Base-by-base conservation (phyloP, 331 rosid species). In the Acacia concinna region DNA sequence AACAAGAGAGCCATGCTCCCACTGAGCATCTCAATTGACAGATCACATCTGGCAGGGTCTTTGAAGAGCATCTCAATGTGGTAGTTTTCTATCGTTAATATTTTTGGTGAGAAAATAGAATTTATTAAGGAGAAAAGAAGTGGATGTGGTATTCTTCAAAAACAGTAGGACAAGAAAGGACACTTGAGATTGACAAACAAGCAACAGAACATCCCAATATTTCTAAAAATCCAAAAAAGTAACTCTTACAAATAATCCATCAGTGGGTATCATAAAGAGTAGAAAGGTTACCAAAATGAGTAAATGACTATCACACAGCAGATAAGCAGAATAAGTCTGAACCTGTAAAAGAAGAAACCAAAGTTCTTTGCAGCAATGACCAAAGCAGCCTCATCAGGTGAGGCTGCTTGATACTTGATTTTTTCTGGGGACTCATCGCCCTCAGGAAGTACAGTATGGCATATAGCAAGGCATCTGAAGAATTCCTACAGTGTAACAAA, bases 291-390 rank as follows among this genome's bases (percentile, higher is more conserved):
- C 41, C 10, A 34, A 21, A 59, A 35, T 30, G 32, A 43, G 35
- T 59, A 11, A 59, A 27, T 59, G 32, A 59, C 8, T 27, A 59
- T 27, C 67, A 27, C 68, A 57, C 43, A 72, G 31, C 21, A 15
- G 21, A 66, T 41, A 31, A 21, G 49, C 71, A 59, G 49, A 77
- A 68, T 81, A 72, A 77, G 81, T 56, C 66, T 80, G 81, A 85
- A 95, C 98, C 99, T 93, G 97, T 91, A 90, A 83, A 95, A 93
- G 90, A 95, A 95, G 90, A 95, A 95, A 78, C 99, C 98, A 71
- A 95, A 93, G 91, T 93, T 81, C 76, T 95, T 95, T 23, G 98
- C 99, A 73, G 99, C 99, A 87, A 89, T 86, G 73, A 93, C 99
- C 93, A 95, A 89, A 73, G 99, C 99, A 83, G 94, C 82, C 90